Evolutionary conservation across 345 rosid species (phyloP).

Genomic region (Excoecaria cochinchinensis): DNA sequence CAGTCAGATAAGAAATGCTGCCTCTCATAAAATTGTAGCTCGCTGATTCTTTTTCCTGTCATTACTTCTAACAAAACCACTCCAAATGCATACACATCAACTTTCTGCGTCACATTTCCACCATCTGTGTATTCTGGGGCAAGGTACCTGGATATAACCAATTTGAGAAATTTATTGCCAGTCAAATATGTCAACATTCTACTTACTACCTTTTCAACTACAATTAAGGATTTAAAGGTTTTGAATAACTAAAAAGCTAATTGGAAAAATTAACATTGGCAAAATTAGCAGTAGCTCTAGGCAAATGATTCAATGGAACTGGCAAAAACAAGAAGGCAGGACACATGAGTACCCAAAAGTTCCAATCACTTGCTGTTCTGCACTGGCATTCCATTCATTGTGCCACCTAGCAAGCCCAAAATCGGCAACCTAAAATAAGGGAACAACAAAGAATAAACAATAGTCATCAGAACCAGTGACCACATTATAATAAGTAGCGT

Average conservation of each 20-base stretch:
- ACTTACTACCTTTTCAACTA: no score
- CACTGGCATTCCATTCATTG: conserved; percentile 39
- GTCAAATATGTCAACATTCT: not conserved
- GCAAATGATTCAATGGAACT: not conserved
- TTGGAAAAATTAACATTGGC: conserved; percentile 1
- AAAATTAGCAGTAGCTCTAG: not conserved
- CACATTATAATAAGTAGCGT: not conserved
- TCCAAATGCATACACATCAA: conserved; percentile 70
- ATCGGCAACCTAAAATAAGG: conserved; percentile 54
- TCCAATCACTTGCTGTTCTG: conserved; percentile 44
- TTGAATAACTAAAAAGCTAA: not conserved
- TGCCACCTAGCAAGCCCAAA: conserved; percentile 76
- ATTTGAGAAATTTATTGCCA: not conserved
- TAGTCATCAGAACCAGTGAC: not conserved
- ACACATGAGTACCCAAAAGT: conserved; percentile 48
- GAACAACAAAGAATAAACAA: not conserved
- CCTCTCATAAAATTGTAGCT: conserved; percentile 40
- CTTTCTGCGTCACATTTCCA: conserved; percentile 48
- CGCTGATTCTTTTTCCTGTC: conserved; percentile 49
- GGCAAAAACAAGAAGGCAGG: not conserved
- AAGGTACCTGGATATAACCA: conserved; percentile 46
- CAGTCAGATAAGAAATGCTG: conserved; percentile 43
- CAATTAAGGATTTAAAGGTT: not conserved
- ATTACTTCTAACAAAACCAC: conserved; percentile 60
- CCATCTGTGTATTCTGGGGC: conserved; percentile 61